Conservation (phyloP, 208 protist species). For the Acanthamoeba sp. region DNA sequence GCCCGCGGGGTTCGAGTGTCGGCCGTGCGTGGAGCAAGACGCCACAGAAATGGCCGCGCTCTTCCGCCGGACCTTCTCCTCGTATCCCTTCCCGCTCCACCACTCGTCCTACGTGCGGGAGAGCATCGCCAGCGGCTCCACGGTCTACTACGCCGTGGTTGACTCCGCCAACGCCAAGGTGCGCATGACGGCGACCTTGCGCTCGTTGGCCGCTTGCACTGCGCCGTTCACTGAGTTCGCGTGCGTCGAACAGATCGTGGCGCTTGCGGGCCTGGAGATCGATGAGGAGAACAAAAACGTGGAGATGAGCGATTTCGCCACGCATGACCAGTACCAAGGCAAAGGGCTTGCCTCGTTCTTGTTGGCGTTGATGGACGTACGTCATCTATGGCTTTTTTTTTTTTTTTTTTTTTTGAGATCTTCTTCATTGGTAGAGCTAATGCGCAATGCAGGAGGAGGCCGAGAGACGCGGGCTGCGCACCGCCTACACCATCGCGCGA, state of each 20-base stretch:
- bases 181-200: background rate
- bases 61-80: background rate
- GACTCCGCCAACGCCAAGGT: background rate
- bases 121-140: background rate
- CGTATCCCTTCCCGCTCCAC: background rate
- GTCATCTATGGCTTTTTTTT: background rate
- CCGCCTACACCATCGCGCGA: constrained; percentile 1
- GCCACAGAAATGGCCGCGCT: background rate
- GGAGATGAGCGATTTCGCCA: constrained; percentile 22
- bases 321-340: background rate
- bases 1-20: background rate
- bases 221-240: too few species aligned
- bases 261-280: background rate
- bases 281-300: background rate
- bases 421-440: too few species aligned
- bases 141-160: background rate
- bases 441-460: background rate
- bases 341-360: background rate
- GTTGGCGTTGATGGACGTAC: background rate
- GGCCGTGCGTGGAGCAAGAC: background rate
- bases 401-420: background rate
- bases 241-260: background rate
- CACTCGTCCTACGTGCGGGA: background rate
- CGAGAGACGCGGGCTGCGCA: background rate
- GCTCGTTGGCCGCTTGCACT: background rate